Evolutionary conservation across 768 basidiomycete species (phyloP).

Genomic region (Serpula lacrymans): DNA sequence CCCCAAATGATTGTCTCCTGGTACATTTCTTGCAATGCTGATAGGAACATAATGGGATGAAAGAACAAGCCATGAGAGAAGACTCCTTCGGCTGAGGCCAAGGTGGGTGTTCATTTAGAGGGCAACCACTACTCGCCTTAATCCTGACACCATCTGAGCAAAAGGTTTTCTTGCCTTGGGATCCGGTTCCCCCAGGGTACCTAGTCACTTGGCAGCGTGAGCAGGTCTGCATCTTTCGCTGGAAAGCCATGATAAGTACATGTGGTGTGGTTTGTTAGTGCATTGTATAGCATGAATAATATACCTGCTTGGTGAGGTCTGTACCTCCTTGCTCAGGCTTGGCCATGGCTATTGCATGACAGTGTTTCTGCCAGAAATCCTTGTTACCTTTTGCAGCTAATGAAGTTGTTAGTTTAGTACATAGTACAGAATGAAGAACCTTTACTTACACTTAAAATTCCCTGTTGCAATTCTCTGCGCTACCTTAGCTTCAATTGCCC

Average conservation of each 20-base stretch:
- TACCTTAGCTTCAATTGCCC: constrained; percentile 6
- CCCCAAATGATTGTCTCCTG: too few relatives aligned
- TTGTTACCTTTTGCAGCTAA: constrained; percentile 1
- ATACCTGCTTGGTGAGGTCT: background rate
- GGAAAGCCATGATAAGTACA: background rate
- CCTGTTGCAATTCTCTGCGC: background rate
- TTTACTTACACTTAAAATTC: constrained; percentile 4
- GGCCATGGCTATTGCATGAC: background rate
- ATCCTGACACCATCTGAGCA: too few relatives aligned
- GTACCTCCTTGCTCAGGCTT: background rate
- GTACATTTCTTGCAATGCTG: too few relatives aligned
- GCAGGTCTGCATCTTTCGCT: background rate
- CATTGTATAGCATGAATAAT: too few relatives aligned
- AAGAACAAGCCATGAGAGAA: too few relatives aligned
- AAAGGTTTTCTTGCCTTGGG: constrained; percentile 3
- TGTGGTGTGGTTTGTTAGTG: background rate
- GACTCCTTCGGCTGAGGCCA: too few relatives aligned
- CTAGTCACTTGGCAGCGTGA: constrained; percentile 3
- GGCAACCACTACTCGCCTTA: too few relatives aligned
- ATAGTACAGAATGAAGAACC: background rate
- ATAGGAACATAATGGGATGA: too few relatives aligned
- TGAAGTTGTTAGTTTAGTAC: background rate
- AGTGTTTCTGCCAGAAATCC: constrained; percentile 7
- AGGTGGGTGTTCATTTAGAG: too few relatives aligned
- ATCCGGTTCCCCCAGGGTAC: constrained; percentile 7